Evolutionary conservation across 2,329 filamentous ascomycete species (phyloP), one percentile per base, ranked within the genome.

Genomic region (Alternaria incomplexa): DNA sequence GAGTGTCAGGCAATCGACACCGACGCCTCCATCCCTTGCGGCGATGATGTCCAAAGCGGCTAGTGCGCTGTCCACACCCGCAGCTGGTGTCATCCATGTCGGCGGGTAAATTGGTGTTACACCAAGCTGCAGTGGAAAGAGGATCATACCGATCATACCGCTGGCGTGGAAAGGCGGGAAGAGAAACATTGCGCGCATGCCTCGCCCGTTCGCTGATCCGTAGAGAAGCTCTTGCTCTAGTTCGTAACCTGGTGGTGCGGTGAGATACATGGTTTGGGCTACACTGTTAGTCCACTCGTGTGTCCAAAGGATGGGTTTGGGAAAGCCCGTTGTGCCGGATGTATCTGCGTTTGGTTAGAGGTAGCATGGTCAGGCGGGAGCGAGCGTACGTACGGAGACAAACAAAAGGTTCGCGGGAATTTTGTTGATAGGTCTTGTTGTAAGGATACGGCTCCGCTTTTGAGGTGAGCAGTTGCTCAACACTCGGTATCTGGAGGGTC

Each of bases 301-400:
- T 9, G 69, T 74, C 65, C 69, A 78, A 7, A 72, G 59, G 1
- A 81, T 71, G 1, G 78, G 74, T 44, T 81, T 81, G 1, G 79
- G 80, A 10, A 76, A 65, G 2, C 80, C 79, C 0, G 78, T 81
- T 1, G 79, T 77, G 8, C 79, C 79, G 12, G 78, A 79, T 2
- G 79, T 78, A 62, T 80, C 59, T 62, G 4, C 5, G 6, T 6
- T 25, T 6, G 15, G 26, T 61, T 22, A 61, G 58, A 36, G 15
- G 26, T 44, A 13, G 7, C 4, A 15, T 1, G 9, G 11, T 1
- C 15, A 22, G 47, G 10, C 1, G 45, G 9, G 12, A 17, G 25
- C 3, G 12, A 11, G 12, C 10, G 17, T 22, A 62, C 59, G 26
- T 53, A 62, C 59, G 79, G 20, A 80, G 46, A 8, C 76, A 67